These are phyloP conservation scores for Dalechampia spathulata DNA, from an alignment of 441 rosid genomes.

Conservation along the genomic window DNA sequence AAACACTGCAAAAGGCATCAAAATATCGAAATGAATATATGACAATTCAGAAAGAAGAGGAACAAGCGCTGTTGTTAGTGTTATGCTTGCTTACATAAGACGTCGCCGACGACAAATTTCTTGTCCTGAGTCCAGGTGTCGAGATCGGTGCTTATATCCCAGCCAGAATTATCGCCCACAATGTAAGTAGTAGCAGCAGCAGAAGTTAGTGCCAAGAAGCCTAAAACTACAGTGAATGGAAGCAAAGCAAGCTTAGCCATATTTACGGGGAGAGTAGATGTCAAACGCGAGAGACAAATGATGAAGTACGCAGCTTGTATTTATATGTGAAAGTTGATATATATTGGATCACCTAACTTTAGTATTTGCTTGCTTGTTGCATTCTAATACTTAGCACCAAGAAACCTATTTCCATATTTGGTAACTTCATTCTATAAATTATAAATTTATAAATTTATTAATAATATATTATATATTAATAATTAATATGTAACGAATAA, in stretches of 20 bases:
- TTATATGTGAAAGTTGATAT: constrained; percentile 20
- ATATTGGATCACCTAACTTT: constrained; percentile 66
- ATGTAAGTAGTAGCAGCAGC: constrained; percentile 47
- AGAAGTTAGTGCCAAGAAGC: constrained; percentile 23
- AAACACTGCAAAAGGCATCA: constrained; percentile 32
- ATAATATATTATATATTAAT: too few species aligned
- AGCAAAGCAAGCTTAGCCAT: constrained; percentile 24
- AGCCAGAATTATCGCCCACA: constrained; percentile 82
- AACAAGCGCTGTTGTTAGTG: not conserved
- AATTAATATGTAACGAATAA: too few species aligned
- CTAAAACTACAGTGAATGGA: constrained; percentile 16
- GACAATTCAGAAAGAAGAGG: not conserved
- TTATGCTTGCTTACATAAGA: constrained; percentile 35
- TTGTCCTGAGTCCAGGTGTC: constrained; percentile 58
- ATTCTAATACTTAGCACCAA: constrained; percentile 8
- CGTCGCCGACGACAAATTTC: constrained; percentile 64
- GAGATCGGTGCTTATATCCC: constrained; percentile 85
- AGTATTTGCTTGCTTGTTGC: constrained; percentile 19
- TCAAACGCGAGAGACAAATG: constrained; percentile 6
- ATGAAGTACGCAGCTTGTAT: not conserved
- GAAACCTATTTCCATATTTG: too few species aligned
- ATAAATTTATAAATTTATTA: too few species aligned
- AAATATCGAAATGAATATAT: not conserved
- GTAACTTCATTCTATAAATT: not conserved
- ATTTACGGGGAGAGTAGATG: not conserved